These are phyloP conservation scores for Debaryomyces maramus DNA, from an alignment of 805 yeast genomes.

Conservation along the genomic window DNA sequence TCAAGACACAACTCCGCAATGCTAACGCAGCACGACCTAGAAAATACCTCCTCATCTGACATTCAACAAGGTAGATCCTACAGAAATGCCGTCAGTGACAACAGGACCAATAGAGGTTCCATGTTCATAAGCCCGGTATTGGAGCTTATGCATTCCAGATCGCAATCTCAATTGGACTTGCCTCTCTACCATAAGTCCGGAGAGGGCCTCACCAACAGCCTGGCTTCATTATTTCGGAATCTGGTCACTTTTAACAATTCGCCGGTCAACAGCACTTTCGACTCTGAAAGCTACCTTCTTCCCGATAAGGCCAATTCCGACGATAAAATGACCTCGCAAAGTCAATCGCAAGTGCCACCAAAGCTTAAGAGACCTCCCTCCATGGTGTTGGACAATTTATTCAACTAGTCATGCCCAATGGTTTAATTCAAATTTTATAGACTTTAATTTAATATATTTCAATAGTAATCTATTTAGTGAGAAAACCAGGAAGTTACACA, in stretches of 20 bases:
- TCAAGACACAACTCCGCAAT: constrained; percentile 12
- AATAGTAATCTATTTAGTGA: too few relatives aligned
- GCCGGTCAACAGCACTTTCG: neutral
- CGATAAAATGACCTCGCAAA: neutral
- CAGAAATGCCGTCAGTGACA: constrained; percentile 21
- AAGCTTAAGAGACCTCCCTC: constrained; percentile 3
- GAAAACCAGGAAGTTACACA: too few relatives aligned
- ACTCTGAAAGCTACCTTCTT: neutral
- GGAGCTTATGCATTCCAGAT: constrained; percentile 26
- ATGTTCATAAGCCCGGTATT: constrained; percentile 56
- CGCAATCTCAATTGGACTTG: constrained; percentile 14
- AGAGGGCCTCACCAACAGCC: neutral
- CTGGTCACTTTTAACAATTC: neutral
- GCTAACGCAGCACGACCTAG: constrained; percentile 7
- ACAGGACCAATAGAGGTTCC: constrained; percentile 35
- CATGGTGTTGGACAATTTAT: constrained; percentile 2
- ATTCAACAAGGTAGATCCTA: constrained; percentile 29
- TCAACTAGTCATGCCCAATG: neutral
- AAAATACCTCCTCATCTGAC: constrained; percentile 8
- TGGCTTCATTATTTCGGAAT: neutral
- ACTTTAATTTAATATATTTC: too few relatives aligned
- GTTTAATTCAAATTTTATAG: too few relatives aligned
- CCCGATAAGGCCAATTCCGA: neutral
- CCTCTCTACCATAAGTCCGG: constrained; percentile 14
- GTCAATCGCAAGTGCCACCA: neutral